Percentiles rank a stretch among this genome's conserved stretches.
Evolutionary conservation across 2,329 filamentous ascomycete genomes (phyloP).

Genomic region (Raffaelea albimanens): DNA sequence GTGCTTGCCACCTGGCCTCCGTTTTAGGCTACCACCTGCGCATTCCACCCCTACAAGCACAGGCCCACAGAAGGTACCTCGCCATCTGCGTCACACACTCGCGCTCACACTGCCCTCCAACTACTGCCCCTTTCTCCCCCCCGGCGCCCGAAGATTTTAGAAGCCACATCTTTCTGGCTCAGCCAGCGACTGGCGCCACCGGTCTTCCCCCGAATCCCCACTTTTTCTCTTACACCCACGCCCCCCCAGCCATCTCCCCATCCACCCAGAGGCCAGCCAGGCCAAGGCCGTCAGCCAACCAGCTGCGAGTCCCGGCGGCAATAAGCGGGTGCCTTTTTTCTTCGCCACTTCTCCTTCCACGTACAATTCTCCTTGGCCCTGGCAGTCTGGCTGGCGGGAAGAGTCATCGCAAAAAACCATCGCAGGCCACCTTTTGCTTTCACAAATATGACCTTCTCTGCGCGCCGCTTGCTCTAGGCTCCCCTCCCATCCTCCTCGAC

Average conservation of each 20-base stretch:
- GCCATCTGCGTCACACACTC: conserved; percentile 9
- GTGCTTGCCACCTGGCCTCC: conserved; percentile 18
- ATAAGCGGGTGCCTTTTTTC: conserved; percentile 9
- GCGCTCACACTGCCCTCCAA: too few relatives aligned
- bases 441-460: conserved; percentile 12
- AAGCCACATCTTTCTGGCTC: conserved; percentile 20
- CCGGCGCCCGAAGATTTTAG: conserved; percentile 20
- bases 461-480: conserved; percentile 8
- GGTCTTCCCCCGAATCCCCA: conserved; percentile 8
- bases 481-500: background rate
- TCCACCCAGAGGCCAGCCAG: background rate
- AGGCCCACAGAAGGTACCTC: conserved; percentile 19
- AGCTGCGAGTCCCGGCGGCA: conserved; percentile 11
- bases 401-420: conserved; percentile 14
- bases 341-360: conserved; percentile 9
- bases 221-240: conserved; percentile 9
- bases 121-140: background rate
- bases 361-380: conserved; percentile 2
- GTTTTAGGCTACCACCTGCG: conserved; percentile 20
- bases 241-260: conserved; percentile 10
- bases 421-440: conserved; percentile 12
- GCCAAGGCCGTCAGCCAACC: conserved; percentile 13
- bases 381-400: conserved; percentile 5
- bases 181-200: conserved; percentile 7
- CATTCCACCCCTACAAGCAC: background rate